These are phyloP conservation scores for Pseudogymnoascus sp. DNA, from an alignment of 2,329 filamentous ascomycete species.

Conservation along the genomic window DNA sequence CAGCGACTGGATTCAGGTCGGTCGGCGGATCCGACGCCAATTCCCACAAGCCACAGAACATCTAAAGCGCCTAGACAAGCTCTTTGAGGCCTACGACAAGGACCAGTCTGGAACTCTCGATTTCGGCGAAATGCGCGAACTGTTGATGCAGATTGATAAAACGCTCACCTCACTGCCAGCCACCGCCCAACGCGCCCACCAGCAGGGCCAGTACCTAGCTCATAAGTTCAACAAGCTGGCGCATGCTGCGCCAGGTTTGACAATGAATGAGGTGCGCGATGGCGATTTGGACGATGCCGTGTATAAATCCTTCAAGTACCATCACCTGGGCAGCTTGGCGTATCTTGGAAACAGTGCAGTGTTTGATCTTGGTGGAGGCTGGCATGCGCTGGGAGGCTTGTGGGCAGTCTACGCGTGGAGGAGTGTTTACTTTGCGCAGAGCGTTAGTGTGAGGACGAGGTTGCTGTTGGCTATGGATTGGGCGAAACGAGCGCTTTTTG, in stretches of 20 bases:
- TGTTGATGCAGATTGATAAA: constrained; percentile 84
- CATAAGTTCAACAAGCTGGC: constrained; percentile 91
- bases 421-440: constrained; percentile 94
- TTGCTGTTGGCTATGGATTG: constrained; percentile 94
- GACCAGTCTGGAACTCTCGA: constrained; percentile 90
- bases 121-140: constrained; percentile 81
- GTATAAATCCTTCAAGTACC: constrained; percentile 92
- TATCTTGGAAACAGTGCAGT: constrained; percentile 96
- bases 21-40: constrained; percentile 71
- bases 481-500: constrained; percentile 93
- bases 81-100: constrained; percentile 87
- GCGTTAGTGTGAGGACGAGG: constrained; percentile 83
- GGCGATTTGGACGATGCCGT: constrained; percentile 87
- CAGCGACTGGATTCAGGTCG: constrained; percentile 78
- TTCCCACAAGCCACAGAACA: constrained; percentile 89
- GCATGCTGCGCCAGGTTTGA: constrained; percentile 64
- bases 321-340: constrained; percentile 81
- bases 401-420: constrained; percentile 95
- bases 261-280: constrained; percentile 71
- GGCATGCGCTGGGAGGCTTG: constrained; percentile 72
- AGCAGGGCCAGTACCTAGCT: constrained; percentile 88
- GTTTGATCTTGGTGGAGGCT: constrained; percentile 76
- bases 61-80: constrained; percentile 77
- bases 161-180: constrained; percentile 92
- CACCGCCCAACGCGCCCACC: constrained; percentile 91